A percentile compares a stretch with the other conserved stretches of the same genome.
Evolutionary conservation across 805 yeast genomes (phyloP).

Genomic region (Saturnispora besseyi): DNA sequence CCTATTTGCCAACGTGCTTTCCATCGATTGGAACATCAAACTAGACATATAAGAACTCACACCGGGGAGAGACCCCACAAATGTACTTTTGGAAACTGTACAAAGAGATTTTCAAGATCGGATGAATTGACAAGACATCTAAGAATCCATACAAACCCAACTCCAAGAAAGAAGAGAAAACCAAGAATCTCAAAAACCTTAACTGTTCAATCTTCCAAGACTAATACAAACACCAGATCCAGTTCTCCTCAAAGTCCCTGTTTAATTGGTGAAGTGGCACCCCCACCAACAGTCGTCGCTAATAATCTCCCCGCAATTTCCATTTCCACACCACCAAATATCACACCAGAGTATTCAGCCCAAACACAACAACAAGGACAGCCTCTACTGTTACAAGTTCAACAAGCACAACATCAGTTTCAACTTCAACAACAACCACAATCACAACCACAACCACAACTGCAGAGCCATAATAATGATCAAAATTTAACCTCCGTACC

Average conservation of each 20-base stretch:
- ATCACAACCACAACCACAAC: slow-evolving; percentile 5
- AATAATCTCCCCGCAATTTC: not conserved
- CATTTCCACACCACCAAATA: slow-evolving; percentile 2
- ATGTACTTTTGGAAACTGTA: slow-evolving; percentile 65
- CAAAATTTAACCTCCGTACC: not conserved
- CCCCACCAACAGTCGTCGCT: not conserved
- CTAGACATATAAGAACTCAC: slow-evolving; percentile 71
- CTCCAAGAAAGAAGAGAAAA: slow-evolving; percentile 46
- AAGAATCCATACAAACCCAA: slow-evolving; percentile 65
- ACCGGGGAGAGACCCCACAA: slow-evolving; percentile 77
- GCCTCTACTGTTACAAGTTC: slow-evolving; percentile 9
- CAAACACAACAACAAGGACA: slow-evolving; percentile 12
- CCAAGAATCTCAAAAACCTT: slow-evolving; percentile 16
- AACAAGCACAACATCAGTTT: slow-evolving; percentile 8
- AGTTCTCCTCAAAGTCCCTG: slow-evolving; percentile 1
- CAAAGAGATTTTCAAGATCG: slow-evolving; percentile 56
- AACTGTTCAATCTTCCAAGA: no score
- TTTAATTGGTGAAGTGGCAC: not conserved
- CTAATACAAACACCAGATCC: not conserved
- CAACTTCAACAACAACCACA: slow-evolving; percentile 11
- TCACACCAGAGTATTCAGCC: not conserved
- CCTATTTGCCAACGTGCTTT: slow-evolving; percentile 68
- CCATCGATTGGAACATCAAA: slow-evolving; percentile 69
- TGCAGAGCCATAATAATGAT: not conserved
- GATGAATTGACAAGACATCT: slow-evolving; percentile 70